phyloP scores from a whole-genome alignment of 2,329 filamentous ascomycete genomes.

The Mycosphaerelloides madeirae region DNA sequence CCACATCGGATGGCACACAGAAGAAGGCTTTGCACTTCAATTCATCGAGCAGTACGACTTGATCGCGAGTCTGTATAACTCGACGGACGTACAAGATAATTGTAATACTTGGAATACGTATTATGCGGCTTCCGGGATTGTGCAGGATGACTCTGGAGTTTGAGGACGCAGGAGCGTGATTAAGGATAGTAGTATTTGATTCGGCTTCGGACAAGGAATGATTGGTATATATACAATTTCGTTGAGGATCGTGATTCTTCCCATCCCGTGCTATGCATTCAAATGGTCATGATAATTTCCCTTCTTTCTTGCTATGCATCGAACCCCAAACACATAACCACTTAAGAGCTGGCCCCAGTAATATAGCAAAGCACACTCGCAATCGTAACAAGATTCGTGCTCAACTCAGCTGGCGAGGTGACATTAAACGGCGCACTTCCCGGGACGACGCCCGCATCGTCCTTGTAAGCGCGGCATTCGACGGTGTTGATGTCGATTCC shows the following conservation, averaged over 20 bases:
- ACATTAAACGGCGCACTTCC: constrained; percentile 6
- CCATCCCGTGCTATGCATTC: too few relatives aligned
- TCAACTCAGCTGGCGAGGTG: constrained; percentile 1
- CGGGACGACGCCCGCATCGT: constrained; percentile 11
- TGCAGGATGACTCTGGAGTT: too few relatives aligned
- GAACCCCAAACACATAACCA: too few relatives aligned
- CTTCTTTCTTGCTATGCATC: too few relatives aligned
- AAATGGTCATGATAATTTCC: too few relatives aligned
- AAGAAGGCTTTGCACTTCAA: constrained; percentile 28
- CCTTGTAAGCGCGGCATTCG: constrained; percentile 19
- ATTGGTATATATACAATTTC: too few relatives aligned
- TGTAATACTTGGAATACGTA: constrained; percentile 5
- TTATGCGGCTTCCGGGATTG: too few relatives aligned
- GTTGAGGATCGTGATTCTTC: too few relatives aligned
- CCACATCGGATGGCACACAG: constrained; percentile 31
- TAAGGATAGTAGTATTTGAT: too few relatives aligned
- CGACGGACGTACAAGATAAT: constrained; percentile 1
- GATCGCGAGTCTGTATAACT: constrained; percentile 12
- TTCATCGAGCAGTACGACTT: constrained; percentile 23
- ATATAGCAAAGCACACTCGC: constrained; percentile 13
- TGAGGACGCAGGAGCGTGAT: too few relatives aligned
- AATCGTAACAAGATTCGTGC: constrained; percentile 3
- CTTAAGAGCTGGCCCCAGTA: too few relatives aligned
- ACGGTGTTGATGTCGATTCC: constrained; percentile 11
- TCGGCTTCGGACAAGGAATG: too few relatives aligned